A percentile compares a stretch with the other conserved stretches of the same genome.
Evolutionary conservation across 2,329 filamentous ascomycete genomes (phyloP).

Genomic region (Pestalotiopsis sp.): DNA sequence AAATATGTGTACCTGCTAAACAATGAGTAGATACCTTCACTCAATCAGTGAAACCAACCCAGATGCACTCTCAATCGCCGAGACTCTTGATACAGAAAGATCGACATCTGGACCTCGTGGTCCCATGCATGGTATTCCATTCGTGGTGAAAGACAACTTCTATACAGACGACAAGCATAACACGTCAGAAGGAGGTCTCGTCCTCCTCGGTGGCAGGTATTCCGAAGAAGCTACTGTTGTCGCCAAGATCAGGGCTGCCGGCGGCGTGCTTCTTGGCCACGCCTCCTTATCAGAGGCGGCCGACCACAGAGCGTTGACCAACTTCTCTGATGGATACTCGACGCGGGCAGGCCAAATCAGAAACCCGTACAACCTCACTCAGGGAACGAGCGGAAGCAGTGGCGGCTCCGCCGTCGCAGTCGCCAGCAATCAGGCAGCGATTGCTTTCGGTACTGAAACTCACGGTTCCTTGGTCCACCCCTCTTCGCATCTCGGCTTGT

Average conservation of each 20-base stretch:
- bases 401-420: slow-evolving; percentile 16
- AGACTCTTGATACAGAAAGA: neutral
- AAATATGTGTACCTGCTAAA: neutral
- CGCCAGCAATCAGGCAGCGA: neutral
- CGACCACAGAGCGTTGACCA: neutral
- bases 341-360: slow-evolving; percentile 14
- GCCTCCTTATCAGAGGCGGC: neutral
- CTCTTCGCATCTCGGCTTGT: slow-evolving; percentile 21
- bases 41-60: neutral
- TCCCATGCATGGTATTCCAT: slow-evolving; percentile 6
- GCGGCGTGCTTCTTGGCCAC: neutral
- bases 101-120: neutral
- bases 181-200: slow-evolving; percentile 1
- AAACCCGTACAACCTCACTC: slow-evolving; percentile 17
- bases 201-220: neutral
- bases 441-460: neutral
- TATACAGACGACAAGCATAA: slow-evolving; percentile 7
- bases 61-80: neutral
- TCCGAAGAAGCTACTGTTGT: neutral
- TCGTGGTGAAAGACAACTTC: slow-evolving; percentile 7
- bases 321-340: slow-evolving; percentile 13
- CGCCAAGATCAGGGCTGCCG: neutral
- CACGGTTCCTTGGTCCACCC: slow-evolving; percentile 8
- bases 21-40: neutral
- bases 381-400: slow-evolving; percentile 15